Percentiles rank a stretch among this genome's conserved stretches.
Evolutionary conservation across 352 stramenopile species (phyloP).

Genomic region (Phytophthora boehmeriae): DNA sequence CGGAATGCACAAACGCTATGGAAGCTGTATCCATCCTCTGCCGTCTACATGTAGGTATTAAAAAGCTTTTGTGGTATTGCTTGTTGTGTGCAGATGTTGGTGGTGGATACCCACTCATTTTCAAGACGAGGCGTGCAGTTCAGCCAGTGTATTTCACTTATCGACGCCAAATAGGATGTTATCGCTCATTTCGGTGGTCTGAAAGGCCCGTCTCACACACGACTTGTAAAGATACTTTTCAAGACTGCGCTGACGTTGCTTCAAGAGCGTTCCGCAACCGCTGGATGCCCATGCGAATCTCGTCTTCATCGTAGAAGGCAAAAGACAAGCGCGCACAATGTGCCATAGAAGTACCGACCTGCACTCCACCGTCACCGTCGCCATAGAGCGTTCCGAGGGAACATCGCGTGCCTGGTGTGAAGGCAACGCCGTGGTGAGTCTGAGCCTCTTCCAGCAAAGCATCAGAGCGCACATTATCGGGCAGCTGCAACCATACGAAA

Average conservation of each 20-base stretch:
- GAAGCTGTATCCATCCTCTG: too few species aligned
- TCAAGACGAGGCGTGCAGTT: neutral
- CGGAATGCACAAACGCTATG: neutral
- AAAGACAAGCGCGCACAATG: conserved; percentile 74
- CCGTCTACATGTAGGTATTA: neutral
- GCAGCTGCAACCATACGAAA: conserved; percentile 84
- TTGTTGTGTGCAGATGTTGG: neutral
- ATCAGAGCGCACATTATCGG: conserved; percentile 47
- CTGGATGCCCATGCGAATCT: conserved; percentile 68
- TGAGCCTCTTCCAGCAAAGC: conserved; percentile 55
- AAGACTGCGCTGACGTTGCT: conserved; percentile 7
- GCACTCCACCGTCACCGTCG: conserved; percentile 25
- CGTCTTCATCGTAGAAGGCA: conserved; percentile 80
- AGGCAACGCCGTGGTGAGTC: conserved; percentile 64
- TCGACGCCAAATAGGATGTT: neutral
- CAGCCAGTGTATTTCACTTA: neutral
- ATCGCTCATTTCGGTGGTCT: neutral
- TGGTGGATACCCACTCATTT: neutral
- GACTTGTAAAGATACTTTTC: neutral
- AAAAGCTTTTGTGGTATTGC: neutral
- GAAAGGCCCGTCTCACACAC: neutral
- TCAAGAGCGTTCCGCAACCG: conserved; percentile 49
- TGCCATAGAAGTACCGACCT: conserved; percentile 35
- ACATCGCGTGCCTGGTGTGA: conserved; percentile 76
- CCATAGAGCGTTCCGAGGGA: conserved; percentile 38